A percentile compares a stretch with the other conserved stretches of the same genome.
Evolutionary conservation across 2,329 filamentous ascomycete genomes (phyloP).

Genomic region (Juglanconis oblonga): DNA sequence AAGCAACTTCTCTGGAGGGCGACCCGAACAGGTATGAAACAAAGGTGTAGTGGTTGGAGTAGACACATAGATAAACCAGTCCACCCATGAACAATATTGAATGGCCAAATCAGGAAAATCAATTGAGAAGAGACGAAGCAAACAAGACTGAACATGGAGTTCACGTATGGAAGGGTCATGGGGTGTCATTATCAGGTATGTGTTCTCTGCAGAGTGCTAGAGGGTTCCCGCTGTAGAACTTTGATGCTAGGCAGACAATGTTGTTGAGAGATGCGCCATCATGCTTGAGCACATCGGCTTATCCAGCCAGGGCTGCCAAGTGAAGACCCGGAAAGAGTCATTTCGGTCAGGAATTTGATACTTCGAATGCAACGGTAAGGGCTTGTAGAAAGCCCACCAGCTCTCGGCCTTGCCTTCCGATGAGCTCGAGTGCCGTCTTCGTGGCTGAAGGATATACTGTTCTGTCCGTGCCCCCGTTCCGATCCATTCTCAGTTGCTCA

Average conservation of each 20-base stretch:
- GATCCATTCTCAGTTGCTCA: constrained; percentile 36
- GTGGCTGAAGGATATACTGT: background rate
- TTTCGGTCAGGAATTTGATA: no score
- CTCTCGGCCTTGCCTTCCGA: background rate
- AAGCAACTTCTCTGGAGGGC: no score
- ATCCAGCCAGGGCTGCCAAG: background rate
- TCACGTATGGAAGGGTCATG: no score
- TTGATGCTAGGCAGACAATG: background rate
- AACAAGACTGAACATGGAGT: no score
- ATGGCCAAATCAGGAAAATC: no score
- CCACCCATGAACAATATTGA: no score
- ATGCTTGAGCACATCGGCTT: background rate
- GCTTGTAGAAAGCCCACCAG: background rate
- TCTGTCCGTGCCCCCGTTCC: background rate
- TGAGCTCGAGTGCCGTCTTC: background rate
- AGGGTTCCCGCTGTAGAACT: background rate
- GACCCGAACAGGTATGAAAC: no score
- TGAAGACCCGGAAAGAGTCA: background rate
- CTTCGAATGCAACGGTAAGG: background rate
- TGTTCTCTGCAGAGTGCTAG: background rate
- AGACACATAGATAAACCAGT: no score
- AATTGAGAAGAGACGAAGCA: no score
- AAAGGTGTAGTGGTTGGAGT: no score
- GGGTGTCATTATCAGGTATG: background rate
- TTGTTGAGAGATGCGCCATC: background rate